A percentile compares a stretch with the other conserved stretches of the same genome.
These are phyloP conservation scores for Geotrichum candidum DNA, from an alignment of 1,139 yeast species.

Conservation along the genomic window DNA sequence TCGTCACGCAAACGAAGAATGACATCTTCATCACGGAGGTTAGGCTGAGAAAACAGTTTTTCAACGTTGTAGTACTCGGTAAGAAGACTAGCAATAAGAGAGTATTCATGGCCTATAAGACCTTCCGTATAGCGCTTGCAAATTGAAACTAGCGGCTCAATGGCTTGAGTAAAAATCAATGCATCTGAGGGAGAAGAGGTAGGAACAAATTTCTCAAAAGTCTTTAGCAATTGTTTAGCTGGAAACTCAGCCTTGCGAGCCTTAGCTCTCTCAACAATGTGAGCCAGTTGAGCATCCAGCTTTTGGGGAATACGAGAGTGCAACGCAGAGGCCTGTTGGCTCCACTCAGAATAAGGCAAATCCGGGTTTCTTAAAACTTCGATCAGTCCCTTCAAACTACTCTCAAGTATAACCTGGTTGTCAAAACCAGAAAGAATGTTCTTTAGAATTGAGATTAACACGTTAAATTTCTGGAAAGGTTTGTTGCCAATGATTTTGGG, in stretches of 20 bases:
- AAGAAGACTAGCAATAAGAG: slow-evolving; percentile 63
- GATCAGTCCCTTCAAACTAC: slow-evolving; percentile 67
- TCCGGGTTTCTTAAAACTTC: slow-evolving; percentile 70
- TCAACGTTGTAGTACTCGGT: slow-evolving; percentile 74
- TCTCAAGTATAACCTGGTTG: slow-evolving; percentile 86
- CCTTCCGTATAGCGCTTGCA: slow-evolving; percentile 71
- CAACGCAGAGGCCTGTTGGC: slow-evolving; percentile 74
- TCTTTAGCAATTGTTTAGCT: slow-evolving; percentile 68
- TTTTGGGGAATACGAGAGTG: slow-evolving; percentile 83
- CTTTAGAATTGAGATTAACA: slow-evolving; percentile 53
- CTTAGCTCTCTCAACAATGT: slow-evolving; percentile 52
- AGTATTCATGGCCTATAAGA: slow-evolving; percentile 73
- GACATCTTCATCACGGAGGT: slow-evolving; percentile 70
- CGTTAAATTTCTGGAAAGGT: slow-evolving; percentile 68
- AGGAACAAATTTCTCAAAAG: slow-evolving; percentile 50
- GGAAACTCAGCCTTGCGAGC: slow-evolving; percentile 84
- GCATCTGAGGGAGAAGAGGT: slow-evolving; percentile 41
- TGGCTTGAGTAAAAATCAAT: slow-evolving; percentile 47
- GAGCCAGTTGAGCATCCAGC: slow-evolving; percentile 60
- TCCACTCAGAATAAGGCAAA: slow-evolving; percentile 93
- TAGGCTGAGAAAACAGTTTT: slow-evolving; percentile 65
- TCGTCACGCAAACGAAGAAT: slow-evolving; percentile 82
- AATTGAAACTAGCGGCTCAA: slow-evolving; percentile 68
- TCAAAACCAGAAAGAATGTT: slow-evolving; percentile 88
- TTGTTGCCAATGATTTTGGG: slow-evolving; percentile 79